Base-by-base conservation (phyloP, 2,329 filamentous ascomycete species). In the Alternaria arborescens region DNA sequence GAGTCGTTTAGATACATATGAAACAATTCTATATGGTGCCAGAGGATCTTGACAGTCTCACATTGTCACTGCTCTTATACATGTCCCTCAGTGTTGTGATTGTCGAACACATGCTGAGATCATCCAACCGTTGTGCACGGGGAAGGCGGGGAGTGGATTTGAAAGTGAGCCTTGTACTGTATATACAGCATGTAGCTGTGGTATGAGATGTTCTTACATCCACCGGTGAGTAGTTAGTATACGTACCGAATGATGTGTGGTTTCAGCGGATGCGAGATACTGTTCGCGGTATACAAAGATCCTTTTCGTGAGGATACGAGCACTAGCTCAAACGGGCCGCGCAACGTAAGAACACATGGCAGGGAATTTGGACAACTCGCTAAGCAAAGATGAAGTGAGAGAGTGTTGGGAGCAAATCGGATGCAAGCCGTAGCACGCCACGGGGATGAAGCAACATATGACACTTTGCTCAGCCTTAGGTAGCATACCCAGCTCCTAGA, bases 321-420 rank as follows among this genome's bases (percentile, higher is more conserved):
- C n/a, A 46, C 14, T 47, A 53, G 32, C 38, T 22, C 55, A 58
- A 53, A 46, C 55, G 32, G 18, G 16, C 34, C 8, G 32, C 12
- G 48, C 14, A 40, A 48, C 26, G 11, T 8, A 12, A 46, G 26
- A 48, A 18, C 41, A 47, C 48, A 40, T 41, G 24, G 20, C 40
- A 34, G 20, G 32, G 48, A 10, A 11, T 16, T 12, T 24, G 24
- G 16, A 18, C 8, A 0, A 32, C 41, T 41, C 34, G 8, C 26
- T 12, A 30, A 40, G 6, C n/a, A 3, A 38, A 18, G 26, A 22
- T 6, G 10, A 10, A 14, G 6, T 24, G 22, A 34, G 20, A 20
- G n/a, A 10, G 14, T 16, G n/a, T 32, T 20, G 20, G 22, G 5
- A 40, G 16, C 48, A 30, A 38, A 41, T 73, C 70, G 26, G 65